Conservation (phyloP, 306 rosid species). For the Begonia loranthoides region DNA sequence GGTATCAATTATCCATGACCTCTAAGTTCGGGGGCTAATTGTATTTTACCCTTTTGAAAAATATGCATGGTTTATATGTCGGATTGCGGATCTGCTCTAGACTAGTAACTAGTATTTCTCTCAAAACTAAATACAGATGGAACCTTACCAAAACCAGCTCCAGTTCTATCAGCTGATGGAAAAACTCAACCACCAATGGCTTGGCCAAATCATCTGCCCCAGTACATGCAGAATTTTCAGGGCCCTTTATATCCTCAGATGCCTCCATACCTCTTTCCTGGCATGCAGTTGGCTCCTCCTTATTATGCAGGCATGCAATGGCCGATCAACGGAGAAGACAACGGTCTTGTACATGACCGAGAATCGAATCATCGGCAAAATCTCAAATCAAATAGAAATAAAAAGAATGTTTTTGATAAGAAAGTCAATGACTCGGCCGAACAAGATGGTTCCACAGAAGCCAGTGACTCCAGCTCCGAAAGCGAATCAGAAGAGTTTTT, state of each 20-base stretch:
- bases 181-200: constrained; percentile 52
- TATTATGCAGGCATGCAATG: constrained; percentile 84
- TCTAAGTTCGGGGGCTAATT: no score
- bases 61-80: no score
- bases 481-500: constrained; percentile 43
- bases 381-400: constrained; percentile 43
- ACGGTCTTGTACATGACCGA: constrained; percentile 30
- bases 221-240: constrained; percentile 73
- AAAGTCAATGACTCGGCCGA: constrained; percentile 37
- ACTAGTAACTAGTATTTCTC: no score
- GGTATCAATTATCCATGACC: no score
- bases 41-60: no score
- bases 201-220: constrained; percentile 70
- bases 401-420: constrained; percentile 47
- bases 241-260: constrained; percentile 60
- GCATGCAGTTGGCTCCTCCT: constrained; percentile 75
- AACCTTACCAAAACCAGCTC: constrained; percentile 29
- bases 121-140: constrained; percentile 33
- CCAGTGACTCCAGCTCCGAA: constrained; percentile 49
- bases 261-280: constrained; percentile 75
- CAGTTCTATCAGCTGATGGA: constrained; percentile 39
- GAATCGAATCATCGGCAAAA: constrained; percentile 30
- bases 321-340: constrained; percentile 59
- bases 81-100: no score
- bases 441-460: constrained; percentile 34